These are phyloP conservation scores for Kurtzmaniella quercitrusa DNA, from an alignment of 1,139 yeast genomes.

Conservation along the genomic window DNA sequence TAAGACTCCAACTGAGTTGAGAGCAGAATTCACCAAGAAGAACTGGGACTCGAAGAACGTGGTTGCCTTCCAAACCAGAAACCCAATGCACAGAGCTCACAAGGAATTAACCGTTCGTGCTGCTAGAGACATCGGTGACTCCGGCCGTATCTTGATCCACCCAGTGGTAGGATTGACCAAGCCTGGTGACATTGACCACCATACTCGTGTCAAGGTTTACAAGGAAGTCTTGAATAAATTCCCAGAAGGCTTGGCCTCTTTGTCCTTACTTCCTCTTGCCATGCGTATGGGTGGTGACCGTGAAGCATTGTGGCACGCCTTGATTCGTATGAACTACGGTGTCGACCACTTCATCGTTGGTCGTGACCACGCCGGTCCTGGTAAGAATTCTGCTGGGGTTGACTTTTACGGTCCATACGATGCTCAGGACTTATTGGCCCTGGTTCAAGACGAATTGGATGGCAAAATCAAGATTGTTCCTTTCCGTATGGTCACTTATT, in stretches of 20 bases:
- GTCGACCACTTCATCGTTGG: constrained; percentile 97
- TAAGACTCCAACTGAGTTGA: constrained; percentile 85
- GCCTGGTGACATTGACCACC: constrained; percentile 98
- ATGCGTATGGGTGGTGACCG: constrained; percentile 99
- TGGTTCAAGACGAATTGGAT: constrained; percentile 69
- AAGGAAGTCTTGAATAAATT: constrained; percentile 87
- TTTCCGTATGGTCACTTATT: constrained; percentile 92
- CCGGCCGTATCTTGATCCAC: constrained; percentile 76
- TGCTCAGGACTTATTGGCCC: constrained; percentile 85
- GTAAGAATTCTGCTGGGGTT: constrained; percentile 85
- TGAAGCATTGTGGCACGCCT: constrained; percentile 98
- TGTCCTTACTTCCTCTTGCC: constrained; percentile 86
- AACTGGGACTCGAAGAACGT: constrained; percentile 75
- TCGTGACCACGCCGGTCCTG: constrained; percentile 98
- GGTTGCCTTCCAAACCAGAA: constrained; percentile 96
- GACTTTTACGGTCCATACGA: constrained; percentile 97
- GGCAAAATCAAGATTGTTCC: constrained; percentile 79
- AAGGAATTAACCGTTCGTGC: constrained; percentile 95
- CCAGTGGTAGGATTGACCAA: constrained; percentile 97
- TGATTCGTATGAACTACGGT: constrained; percentile 93
- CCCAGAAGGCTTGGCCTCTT: constrained; percentile 89
- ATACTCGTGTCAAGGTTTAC: constrained; percentile 93
- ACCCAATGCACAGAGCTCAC: constrained; percentile 98
- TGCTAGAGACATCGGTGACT: constrained; percentile 51
- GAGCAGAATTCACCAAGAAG: constrained; percentile 73